Percentiles rank a stretch among this genome's conserved stretches.
These are phyloP conservation scores for Funneliformis mosseae DNA, from an alignment of 192 early-diverging fungal genomes.

Conservation along the genomic window DNA sequence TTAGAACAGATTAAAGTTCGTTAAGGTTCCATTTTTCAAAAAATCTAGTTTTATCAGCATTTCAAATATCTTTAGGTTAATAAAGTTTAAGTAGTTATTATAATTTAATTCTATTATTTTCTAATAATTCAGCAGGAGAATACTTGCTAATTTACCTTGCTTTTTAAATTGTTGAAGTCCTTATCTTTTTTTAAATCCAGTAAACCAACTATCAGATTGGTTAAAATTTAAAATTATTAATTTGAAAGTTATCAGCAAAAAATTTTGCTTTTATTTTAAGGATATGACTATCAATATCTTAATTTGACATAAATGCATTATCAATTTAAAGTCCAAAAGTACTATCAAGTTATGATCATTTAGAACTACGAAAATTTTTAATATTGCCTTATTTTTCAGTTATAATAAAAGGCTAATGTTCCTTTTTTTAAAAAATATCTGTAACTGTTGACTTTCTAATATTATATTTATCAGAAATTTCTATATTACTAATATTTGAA, in stretches of 20 bases:
- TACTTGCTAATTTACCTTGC: constrained; percentile 24
- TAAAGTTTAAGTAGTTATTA: neutral
- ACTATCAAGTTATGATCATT: neutral
- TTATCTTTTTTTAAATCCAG: constrained; percentile 11
- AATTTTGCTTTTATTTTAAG: constrained; percentile 15
- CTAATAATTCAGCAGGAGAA: neutral
- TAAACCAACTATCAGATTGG: constrained; percentile 6
- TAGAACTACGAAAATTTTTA: constrained; percentile 10
- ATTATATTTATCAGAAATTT: neutral
- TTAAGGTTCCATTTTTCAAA: constrained; percentile 25
- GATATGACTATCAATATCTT: constrained; percentile 14
- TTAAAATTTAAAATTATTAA: constrained; percentile 28
- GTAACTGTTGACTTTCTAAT: too few relatives aligned
- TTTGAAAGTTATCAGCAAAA: constrained; percentile 11
- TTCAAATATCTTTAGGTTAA: constrained; percentile 20
- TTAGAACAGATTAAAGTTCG: constrained; percentile 4
- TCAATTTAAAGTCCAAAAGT: constrained; percentile 18
- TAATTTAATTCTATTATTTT: neutral
- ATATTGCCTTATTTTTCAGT: neutral
- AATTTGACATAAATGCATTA: constrained; percentile 2
- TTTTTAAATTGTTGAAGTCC: constrained; percentile 22
- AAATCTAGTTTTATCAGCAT: constrained; percentile 8
- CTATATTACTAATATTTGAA: neutral
- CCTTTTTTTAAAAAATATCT: constrained; percentile 16
- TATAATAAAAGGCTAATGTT: constrained; percentile 6